Evolutionary conservation across 768 basidiomycete genomes (phyloP).

Genomic region (Termitomyces sp.): DNA sequence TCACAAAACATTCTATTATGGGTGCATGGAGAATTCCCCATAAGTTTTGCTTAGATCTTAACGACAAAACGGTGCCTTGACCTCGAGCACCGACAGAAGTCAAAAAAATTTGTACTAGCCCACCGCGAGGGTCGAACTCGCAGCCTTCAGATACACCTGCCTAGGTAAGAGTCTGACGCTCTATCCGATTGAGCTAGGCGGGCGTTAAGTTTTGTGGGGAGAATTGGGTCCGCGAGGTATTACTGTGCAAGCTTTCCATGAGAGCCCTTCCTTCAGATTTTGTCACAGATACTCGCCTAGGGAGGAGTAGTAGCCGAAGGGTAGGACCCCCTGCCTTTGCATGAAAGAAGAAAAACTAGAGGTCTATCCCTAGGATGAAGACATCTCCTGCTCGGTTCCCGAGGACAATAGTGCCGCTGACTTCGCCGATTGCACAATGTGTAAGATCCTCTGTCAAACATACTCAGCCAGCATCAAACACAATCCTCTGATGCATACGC

Average conservation of each 20-base stretch:
- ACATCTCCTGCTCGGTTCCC: conserved; percentile 37
- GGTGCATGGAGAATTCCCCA: no score
- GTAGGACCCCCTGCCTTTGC: no score
- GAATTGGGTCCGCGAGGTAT: no score
- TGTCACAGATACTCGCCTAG: background rate
- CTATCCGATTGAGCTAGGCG: conserved; percentile 31
- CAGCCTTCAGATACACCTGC: conserved; percentile 64
- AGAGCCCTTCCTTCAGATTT: no score
- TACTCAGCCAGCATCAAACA: background rate
- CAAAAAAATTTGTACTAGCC: background rate
- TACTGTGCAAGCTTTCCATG: no score
- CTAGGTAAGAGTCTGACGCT: conserved; percentile 54
- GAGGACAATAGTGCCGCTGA: conserved; percentile 36
- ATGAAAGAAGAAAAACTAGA: background rate
- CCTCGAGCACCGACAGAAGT: no score
- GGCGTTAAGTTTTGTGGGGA: no score
- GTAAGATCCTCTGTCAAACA: conserved; percentile 35
- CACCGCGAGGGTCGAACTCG: conserved; percentile 72
- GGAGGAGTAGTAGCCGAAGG: no score
- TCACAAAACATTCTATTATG: no score
- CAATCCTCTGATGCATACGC: background rate
- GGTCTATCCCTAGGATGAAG: conserved; percentile 23
- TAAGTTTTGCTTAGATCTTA: no score
- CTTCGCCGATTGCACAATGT: conserved; percentile 41
- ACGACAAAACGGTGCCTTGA: no score